These are phyloP conservation scores for Cyclotella kingstonii DNA, from an alignment of 108 stramenopile genomes.

Conservation along the genomic window DNA sequence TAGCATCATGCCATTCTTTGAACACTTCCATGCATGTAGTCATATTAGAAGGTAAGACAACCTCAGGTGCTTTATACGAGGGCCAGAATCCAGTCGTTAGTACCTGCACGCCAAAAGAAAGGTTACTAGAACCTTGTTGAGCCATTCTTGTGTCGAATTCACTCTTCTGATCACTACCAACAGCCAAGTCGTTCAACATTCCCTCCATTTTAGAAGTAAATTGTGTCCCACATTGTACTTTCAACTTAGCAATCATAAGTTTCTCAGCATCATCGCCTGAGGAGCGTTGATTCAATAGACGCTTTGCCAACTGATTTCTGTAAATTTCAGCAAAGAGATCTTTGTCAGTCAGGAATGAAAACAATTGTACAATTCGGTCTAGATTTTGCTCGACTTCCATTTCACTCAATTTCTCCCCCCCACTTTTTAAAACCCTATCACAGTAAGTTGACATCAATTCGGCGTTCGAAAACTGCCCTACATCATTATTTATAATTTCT, in stretches of 20 bases:
- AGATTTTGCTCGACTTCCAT: slow-evolving; percentile 92
- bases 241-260: slow-evolving; percentile 98
- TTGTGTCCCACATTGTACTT: slow-evolving; percentile 98
- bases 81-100: slow-evolving; percentile 99
- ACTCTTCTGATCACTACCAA: slow-evolving; percentile 89
- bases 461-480: slow-evolving; percentile 94
- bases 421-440: slow-evolving; percentile 97
- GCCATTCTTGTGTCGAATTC: slow-evolving; percentile 88
- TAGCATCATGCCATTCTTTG: slow-evolving; percentile 89
- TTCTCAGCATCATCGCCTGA: slow-evolving; percentile 98
- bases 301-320: slow-evolving; percentile 97
- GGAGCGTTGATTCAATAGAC: slow-evolving; percentile 94
- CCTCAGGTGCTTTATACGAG: slow-evolving; percentile 89
- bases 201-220: slow-evolving; percentile 99
- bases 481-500: slow-evolving; percentile 95
- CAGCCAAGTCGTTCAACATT: slow-evolving; percentile 97
- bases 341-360: slow-evolving; percentile 98
- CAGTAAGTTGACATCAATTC: slow-evolving; percentile 98
- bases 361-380: slow-evolving; percentile 94
- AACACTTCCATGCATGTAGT: slow-evolving; percentile 89
- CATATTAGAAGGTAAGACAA: slow-evolving; percentile 90
- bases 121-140: slow-evolving; percentile 50
- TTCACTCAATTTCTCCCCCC: slow-evolving; percentile 96
- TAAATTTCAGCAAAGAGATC: slow-evolving; percentile 99
- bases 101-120: slow-evolving; percentile 92